Evolutionary conservation across 345 rosid genomes (phyloP).

Genomic region (Firmiana major): DNA sequence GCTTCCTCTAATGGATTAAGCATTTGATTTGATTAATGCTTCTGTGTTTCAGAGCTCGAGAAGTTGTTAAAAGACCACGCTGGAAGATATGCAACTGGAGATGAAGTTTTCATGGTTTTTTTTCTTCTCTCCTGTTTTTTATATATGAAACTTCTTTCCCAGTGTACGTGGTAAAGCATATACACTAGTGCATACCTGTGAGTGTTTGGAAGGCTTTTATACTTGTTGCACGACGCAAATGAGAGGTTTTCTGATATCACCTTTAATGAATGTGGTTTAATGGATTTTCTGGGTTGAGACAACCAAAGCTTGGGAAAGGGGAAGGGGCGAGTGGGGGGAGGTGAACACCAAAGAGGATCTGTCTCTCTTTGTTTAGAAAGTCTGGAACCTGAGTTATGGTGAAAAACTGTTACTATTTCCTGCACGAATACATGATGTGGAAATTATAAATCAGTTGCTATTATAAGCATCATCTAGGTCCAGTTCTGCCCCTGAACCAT

Average conservation of each 20-base stretch:
- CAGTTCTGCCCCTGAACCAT: not conserved
- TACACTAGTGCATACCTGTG: not conserved
- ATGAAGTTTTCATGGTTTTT: conserved; percentile 64
- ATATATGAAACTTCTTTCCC: not conserved
- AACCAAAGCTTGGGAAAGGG: not conserved
- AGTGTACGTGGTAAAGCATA: not conserved
- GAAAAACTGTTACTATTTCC: not conserved
- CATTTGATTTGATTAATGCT: not conserved
- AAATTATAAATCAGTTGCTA: not conserved
- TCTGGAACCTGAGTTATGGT: not conserved
- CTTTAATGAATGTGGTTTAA: not conserved
- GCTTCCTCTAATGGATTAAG: not conserved
- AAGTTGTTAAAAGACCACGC: conserved; percentile 54
- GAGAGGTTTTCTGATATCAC: not conserved
- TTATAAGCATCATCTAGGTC: not conserved
- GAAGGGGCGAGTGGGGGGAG: not conserved
- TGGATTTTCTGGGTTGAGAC: not conserved
- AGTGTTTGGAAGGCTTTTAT: not conserved
- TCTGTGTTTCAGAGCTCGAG: conserved; percentile 59
- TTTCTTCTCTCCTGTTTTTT: not conserved
- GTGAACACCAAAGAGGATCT: not conserved
- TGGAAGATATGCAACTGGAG: conserved; percentile 75
- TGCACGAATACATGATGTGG: not conserved
- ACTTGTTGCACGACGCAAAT: not conserved
- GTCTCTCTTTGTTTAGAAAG: not conserved